A percentile compares a stretch with the other conserved stretches of the same genome.
phyloP scores from a whole-genome alignment of 2,329 filamentous ascomycete genomes.

The Fusarium sacchari region DNA sequence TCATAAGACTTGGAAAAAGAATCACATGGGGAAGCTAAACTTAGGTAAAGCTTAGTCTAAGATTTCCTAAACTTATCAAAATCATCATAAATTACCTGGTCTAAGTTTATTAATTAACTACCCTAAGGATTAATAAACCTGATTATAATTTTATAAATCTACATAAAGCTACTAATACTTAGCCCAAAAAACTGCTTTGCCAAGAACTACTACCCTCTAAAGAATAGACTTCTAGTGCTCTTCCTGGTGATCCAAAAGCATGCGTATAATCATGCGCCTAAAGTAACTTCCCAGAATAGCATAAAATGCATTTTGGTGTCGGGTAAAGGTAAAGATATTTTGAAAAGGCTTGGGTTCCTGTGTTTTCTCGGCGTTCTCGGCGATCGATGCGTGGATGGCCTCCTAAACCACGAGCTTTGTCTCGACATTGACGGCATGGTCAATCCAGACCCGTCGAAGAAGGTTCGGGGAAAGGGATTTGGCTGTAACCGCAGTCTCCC shows the following conservation, averaged over 20 bases:
- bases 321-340: rapidly evolving
- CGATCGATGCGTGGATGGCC: not conserved
- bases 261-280: rapidly evolving
- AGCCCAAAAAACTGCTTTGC: no score
- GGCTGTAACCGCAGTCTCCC: rapidly evolving
- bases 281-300: rapidly evolving
- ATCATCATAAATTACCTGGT: not conserved
- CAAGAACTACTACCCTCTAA: rapidly evolving
- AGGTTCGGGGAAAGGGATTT: rapidly evolving
- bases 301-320: rapidly evolving
- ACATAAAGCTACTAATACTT: no score
- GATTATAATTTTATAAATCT: not conserved
- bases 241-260: rapidly evolving
- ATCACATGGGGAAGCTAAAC: not conserved
- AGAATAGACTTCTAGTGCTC: rapidly evolving
- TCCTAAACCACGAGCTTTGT: not conserved
- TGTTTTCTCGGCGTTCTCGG: not conserved
- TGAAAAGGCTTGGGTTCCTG: no score
- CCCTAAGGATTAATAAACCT: not conserved
- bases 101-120: not conserved
- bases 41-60: not conserved
- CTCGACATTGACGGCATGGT: rapidly evolving
- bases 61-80: not conserved
- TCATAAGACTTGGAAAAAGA: not conserved
- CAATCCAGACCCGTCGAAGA: rapidly evolving